Base-by-base conservation (phyloP, 345 rosid species). In the Eucalyptus shirleyi region DNA sequence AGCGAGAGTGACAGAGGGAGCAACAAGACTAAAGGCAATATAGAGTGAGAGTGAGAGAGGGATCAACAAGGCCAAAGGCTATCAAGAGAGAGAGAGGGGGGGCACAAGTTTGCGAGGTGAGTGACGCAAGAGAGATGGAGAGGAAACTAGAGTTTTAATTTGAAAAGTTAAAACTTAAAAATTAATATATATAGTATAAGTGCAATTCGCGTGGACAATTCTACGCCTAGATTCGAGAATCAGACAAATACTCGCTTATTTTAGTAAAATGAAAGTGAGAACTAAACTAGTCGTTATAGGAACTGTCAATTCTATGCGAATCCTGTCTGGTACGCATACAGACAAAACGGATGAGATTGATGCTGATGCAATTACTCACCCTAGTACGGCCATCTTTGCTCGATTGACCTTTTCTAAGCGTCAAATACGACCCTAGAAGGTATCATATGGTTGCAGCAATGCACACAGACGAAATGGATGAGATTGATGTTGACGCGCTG, bases 191-290 rank as follows among this genome's bases (percentile, higher is more conserved):
- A 55, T 55, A 51, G 1, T 55, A 21, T 55, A 2, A 2, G 5
- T 56, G 10, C 5, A 56, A 10, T 56, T 11, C 6, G 1, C 0
- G 1, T 56, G 30, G 30, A 1, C 6, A 24, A 9, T 56, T 56
- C 1, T 26, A 56, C 0, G 0, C 6, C 30, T 56, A 56, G 1
- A 10, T 2, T 11, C 0, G 0, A 5, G 6, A 56, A 56, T 24
- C 1, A 0, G 30, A 24, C 1, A 23, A 24, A 1, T 56, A 9
- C 1, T 4, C 0, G 0, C 12, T 24, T 9, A 1, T 24, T 56
- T 24, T 4, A 56, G 3, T 56, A 24, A 56, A 56, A 2, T 56
- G 13, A 0, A 56, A 9, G 0, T 2, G 2, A 56, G 6, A 56
- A 56, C 6, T 23, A 23, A 9, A 56, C 6, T 2, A 9, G 3